Base-by-base conservation (phyloP, 495 filamentous ascomycete species). In the Tirmania nivea region DNA sequence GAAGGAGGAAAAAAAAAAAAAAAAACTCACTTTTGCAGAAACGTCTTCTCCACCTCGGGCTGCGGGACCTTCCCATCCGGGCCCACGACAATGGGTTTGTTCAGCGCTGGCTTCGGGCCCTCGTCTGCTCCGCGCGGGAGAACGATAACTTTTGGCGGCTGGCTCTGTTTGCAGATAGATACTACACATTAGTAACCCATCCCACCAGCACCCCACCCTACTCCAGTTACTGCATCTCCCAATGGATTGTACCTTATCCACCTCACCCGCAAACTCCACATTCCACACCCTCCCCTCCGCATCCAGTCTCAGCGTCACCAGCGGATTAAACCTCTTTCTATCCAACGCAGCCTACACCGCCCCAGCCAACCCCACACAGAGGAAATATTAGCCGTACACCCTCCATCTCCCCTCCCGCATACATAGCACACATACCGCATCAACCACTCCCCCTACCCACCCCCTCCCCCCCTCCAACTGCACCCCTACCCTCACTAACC, bases 11-110 rank as follows among this genome's bases (percentile, higher is more conserved):
- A 55, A 65, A 52, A 50, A 34, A 0, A 35, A 48, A 1, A 54
- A 21, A 31, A 20, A 19, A 73, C 73, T 61, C 68, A 83, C 78
- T 82, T 83, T 66, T 84, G 81, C 48, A 84, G 64, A 57, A 84
- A 76, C 0, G 71, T 70, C 73, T 83, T 84, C 73, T 84, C 78
- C 20, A 60, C 54, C 58, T 68, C 69, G 54, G 67, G 60, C 63
- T 67, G 71, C 49, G 67, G 71, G 48, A 72, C 64, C 66, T 71
- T 78, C 10, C 81, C 81, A 59, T 82, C 76, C 0, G 72, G 62
- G 54, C 68, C 72, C 54, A 84, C 58, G 45, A 83, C 76, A 4
- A 84, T 67, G 2, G 80, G 78, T 61, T 72, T 78, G 59, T 83
- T 83, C 57, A 83, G 64, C 52, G 69, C 68, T 1, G 78, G 77